phyloP scores from a whole-genome alignment of 495 filamentous ascomycete species.

The Melanomma pulvis-pyrius region DNA sequence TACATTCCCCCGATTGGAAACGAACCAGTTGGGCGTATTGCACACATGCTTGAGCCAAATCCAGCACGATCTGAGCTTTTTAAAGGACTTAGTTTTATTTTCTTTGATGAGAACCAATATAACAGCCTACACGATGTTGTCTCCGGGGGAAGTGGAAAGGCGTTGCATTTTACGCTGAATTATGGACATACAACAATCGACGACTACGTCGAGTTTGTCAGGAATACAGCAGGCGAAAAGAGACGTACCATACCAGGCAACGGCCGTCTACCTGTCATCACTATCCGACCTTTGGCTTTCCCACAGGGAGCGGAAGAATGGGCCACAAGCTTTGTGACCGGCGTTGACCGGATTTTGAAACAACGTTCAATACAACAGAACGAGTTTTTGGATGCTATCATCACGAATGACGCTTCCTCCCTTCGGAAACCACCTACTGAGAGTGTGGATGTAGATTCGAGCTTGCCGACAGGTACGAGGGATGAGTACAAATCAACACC shows the following conservation, averaged over 20 bases:
- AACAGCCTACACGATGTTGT: conserved; percentile 74
- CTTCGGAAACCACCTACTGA: conserved; percentile 64
- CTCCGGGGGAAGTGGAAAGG: conserved; percentile 80
- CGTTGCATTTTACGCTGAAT: conserved; percentile 64
- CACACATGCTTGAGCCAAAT: conserved; percentile 70
- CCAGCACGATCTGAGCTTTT: conserved; percentile 70
- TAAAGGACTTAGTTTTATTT: conserved; percentile 85
- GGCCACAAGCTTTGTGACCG: conserved; percentile 66
- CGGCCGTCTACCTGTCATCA: conserved; percentile 67
- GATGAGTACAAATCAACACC: not conserved
- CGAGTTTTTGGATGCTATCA: conserved; percentile 89
- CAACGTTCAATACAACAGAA: conserved; percentile 86
- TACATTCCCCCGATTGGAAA: conserved; percentile 74
- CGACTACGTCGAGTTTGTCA: conserved; percentile 79
- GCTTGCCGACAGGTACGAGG: conserved; percentile 1
- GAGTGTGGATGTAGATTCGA: conserved; percentile 9
- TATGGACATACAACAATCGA: conserved; percentile 70
- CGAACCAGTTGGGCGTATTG: conserved; percentile 67
- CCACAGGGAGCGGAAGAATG: conserved; percentile 62
- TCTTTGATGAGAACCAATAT: conserved; percentile 78
- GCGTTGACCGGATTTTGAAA: conserved; percentile 69
- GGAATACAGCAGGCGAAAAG: conserved; percentile 71
- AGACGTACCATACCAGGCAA: conserved; percentile 53
- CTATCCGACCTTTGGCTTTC: conserved; percentile 72
- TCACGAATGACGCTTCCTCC: conserved; percentile 70